Evolutionary conservation across 129 eudicot species (phyloP).

Genomic region (Escallonia rubra): DNA sequence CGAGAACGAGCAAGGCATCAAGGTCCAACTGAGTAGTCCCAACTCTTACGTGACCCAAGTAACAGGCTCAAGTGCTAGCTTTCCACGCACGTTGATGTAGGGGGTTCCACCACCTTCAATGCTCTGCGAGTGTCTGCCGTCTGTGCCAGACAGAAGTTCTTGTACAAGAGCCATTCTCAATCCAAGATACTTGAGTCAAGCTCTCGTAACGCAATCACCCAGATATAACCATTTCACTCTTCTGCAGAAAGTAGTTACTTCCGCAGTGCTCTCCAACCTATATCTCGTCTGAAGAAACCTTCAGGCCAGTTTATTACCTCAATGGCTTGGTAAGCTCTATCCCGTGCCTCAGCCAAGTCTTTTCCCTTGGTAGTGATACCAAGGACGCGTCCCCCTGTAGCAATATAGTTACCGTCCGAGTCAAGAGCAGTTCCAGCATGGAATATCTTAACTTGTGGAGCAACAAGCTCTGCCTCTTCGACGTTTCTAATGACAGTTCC

Average conservation of each 20-base stretch:
- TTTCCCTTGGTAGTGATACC: constrained; percentile 81
- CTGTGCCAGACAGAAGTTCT: too few relatives aligned
- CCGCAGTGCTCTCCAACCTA: constrained; percentile 86
- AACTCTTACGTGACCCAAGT: too few relatives aligned
- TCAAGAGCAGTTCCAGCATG: constrained; percentile 81
- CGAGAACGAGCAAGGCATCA: too few relatives aligned
- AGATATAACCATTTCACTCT: neutral
- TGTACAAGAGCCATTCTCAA: too few relatives aligned
- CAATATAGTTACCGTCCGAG: constrained; percentile 55
- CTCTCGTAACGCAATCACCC: too few relatives aligned
- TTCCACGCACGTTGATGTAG: too few relatives aligned
- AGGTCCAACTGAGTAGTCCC: too few relatives aligned
- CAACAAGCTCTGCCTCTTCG: constrained; percentile 69
- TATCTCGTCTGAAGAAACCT: constrained; percentile 72
- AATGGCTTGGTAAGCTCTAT: constrained; percentile 72
- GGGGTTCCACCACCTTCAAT: too few relatives aligned
- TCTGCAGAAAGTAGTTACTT: constrained; percentile 30
- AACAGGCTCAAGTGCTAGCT: too few relatives aligned
- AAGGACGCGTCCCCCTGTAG: constrained; percentile 86
- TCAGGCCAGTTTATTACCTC: constrained; percentile 75
- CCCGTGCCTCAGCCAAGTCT: constrained; percentile 76
- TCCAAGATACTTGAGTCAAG: too few relatives aligned
- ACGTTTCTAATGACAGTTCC: constrained; percentile 66
- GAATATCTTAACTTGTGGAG: constrained; percentile 69
- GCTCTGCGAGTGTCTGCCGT: too few relatives aligned